Percentiles rank a stretch among this genome's conserved stretches.
These are phyloP conservation scores for Sapria himalayana DNA, from an alignment of 345 rosid species.

Conservation along the genomic window DNA sequence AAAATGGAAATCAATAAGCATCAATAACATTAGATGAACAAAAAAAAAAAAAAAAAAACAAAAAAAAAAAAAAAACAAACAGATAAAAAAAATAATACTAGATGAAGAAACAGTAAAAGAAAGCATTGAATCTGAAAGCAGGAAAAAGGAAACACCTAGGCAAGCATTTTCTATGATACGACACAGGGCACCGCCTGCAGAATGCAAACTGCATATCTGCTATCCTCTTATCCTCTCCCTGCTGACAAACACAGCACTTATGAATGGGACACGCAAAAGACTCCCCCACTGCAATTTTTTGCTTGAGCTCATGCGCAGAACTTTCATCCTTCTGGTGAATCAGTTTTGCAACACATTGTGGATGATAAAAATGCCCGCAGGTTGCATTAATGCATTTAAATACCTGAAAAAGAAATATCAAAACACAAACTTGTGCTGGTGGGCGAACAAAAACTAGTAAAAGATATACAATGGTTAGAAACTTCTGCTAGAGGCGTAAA, in stretches of 20 bases:
- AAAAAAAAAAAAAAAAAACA: no score
- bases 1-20: constrained; percentile 4
- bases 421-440: no score
- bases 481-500: no score
- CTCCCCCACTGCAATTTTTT: constrained; percentile 40
- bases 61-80: no score
- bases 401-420: constrained; percentile 33
- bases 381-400: constrained; percentile 69
- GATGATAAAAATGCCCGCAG: constrained; percentile 80
- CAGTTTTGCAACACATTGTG: constrained; percentile 47
- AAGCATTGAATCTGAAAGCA: not conserved
- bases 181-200: constrained; percentile 81
- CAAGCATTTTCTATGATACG: constrained; percentile 83
- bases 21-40: constrained; percentile 2
- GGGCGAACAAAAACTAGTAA: no score
- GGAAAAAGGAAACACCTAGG: constrained; percentile 40
- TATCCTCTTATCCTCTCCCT: constrained; percentile 42
- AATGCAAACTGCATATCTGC: constrained; percentile 54
- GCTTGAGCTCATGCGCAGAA: constrained; percentile 35
- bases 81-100: not conserved
- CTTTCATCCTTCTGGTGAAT: constrained; percentile 24
- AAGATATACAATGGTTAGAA: no score
- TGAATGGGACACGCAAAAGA: constrained; percentile 62
- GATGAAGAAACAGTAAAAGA: not conserved
- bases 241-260: constrained; percentile 55